Base-by-base conservation (phyloP, 2,329 filamentous ascomycete genomes). In the Karstenula rhodostoma region DNA sequence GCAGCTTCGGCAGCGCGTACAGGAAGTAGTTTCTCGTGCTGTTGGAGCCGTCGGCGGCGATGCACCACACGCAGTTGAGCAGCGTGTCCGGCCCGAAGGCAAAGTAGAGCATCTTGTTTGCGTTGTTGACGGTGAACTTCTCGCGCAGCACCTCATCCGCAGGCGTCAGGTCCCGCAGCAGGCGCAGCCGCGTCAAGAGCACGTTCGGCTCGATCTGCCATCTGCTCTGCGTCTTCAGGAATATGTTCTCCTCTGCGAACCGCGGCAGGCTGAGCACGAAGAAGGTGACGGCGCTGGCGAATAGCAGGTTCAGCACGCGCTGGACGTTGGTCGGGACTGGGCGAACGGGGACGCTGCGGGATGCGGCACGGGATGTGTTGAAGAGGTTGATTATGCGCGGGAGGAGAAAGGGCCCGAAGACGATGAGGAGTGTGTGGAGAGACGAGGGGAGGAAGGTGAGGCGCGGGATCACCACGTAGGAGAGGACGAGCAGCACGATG, bases 131-230 rank as follows among this genome's bases (percentile, higher is more conserved):
- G 85, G 59, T 59, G 73, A 98, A 89, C 68, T 89, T 89, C 27
- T 82, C 79, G 55, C 88, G 85, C 10, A 98, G 84, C 25, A 84
- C 79, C 53, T 86, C 82, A 78, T 98, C 94, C 13, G 76, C 61
- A 0, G 79, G 64, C 0, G 86, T 89, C 2, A 92, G 82, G 0
- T 84, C 80, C 0, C 89, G 85, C 1, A 89, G 73, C 1, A 83
- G 77, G 4, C 84, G 78, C 10, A 98, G 84, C 17, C 94, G 91
- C 60, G 86, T 87, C 78, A 97, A 95, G 62, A 98, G 85, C 35
- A 96, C 89, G 73, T 94, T 91, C 44, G 87, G 89, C n/a, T 93
- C 89, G 44, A 91, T 94, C 71, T 93, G 91, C 19, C 98, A 87
- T 35, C 94, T 91, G 53, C 92, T 95, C 58, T 88, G 84, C 0